A percentile compares a stretch with the other conserved stretches of the same genome.
Evolutionary conservation across 768 basidiomycete species (phyloP).

Genomic region (Psilocybe azurescens): DNA sequence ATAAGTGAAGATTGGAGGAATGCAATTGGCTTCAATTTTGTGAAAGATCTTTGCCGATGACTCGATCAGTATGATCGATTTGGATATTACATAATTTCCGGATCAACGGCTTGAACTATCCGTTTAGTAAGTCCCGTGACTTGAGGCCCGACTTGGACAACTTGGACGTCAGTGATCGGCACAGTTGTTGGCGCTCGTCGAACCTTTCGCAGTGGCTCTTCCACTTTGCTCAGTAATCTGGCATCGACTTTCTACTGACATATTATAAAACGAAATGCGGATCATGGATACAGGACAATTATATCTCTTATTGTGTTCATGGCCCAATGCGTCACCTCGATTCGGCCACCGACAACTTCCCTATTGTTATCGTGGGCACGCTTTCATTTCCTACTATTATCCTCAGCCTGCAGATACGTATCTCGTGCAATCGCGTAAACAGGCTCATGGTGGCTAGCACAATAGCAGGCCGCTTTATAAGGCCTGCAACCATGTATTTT

Average conservation of each 20-base stretch:
- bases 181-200: no score
- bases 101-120: not conserved
- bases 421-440: not conserved
- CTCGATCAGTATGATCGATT: slow-evolving; percentile 15
- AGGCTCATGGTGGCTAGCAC: slow-evolving; percentile 2
- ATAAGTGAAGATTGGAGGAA: slow-evolving; percentile 1
- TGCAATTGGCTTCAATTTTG: not conserved
- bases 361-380: slow-evolving; percentile 4
- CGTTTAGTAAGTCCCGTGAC: not conserved
- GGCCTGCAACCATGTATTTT: not conserved
- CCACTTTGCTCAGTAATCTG: no score
- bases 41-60: slow-evolving; percentile 14
- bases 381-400: slow-evolving; percentile 1
- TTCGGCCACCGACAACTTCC: not conserved
- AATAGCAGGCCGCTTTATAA: slow-evolving; percentile 3
- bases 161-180: no score
- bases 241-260: no score
- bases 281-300: not conserved
- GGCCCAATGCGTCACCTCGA: not conserved
- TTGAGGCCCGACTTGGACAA: no score
- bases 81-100: slow-evolving; percentile 1
- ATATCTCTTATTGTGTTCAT: not conserved
- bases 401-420: not conserved
- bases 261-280: no score
- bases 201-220: no score